phyloP scores from a whole-genome alignment of 805 yeast species.

The Candida qinlingensis region DNA sequence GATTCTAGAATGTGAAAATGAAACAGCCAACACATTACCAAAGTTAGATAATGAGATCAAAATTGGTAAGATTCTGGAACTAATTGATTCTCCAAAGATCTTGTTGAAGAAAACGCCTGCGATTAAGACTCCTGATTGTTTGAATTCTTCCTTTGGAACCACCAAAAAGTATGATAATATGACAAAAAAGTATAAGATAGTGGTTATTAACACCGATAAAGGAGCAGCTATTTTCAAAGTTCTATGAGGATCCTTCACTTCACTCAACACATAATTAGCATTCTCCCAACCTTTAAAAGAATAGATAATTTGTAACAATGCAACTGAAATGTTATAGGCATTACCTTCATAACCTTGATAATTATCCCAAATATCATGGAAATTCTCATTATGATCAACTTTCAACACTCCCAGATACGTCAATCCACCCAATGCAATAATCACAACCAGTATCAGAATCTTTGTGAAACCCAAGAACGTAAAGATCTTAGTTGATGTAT shows the following conservation, averaged over 20 bases:
- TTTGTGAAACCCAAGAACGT: constrained; percentile 52
- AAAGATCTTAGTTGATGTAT: constrained; percentile 45
- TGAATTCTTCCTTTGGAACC: constrained; percentile 39
- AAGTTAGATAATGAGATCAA: constrained; percentile 56
- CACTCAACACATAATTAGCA: constrained; percentile 57
- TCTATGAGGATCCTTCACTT: constrained; percentile 49
- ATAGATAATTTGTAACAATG: constrained; percentile 52
- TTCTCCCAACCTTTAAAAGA: constrained; percentile 71
- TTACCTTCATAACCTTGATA: constrained; percentile 37
- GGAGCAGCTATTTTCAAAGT: constrained; percentile 61
- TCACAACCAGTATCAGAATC: constrained; percentile 42
- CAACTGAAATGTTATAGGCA: constrained; percentile 48
- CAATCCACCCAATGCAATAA: constrained; percentile 42
- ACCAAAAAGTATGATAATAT: constrained; percentile 47
- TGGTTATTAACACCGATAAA: constrained; percentile 46
- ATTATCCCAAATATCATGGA: constrained; percentile 32
- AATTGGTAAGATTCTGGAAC: constrained; percentile 46
- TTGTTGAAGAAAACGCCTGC: constrained; percentile 58
- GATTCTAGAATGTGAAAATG: constrained; percentile 55
- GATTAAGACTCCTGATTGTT: constrained; percentile 53
- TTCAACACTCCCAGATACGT: constrained; percentile 32
- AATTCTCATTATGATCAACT: constrained; percentile 27
- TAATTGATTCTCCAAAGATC: constrained; percentile 50
- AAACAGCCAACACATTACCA: constrained; percentile 61
- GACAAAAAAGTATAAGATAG: constrained; percentile 50